phyloP scores from a whole-genome alignment of 306 rosid species.

The Cucurbita moschata region DNA sequence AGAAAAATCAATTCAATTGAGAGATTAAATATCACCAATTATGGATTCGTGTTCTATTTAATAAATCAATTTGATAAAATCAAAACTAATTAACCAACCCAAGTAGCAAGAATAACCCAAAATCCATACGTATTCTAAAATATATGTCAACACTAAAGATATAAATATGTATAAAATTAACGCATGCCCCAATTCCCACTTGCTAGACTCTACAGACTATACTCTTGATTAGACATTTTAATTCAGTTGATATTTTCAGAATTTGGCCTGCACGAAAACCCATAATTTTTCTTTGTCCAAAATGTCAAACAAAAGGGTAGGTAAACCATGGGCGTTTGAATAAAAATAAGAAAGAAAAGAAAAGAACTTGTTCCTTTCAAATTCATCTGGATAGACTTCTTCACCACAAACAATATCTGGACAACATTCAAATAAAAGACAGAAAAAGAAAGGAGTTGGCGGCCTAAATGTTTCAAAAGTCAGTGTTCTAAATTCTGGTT shows the following conservation, averaged over 20 bases:
- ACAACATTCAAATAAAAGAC: not conserved
- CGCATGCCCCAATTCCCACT: not conserved
- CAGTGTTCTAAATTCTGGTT: not conserved
- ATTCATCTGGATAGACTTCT: not conserved
- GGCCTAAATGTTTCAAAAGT: not conserved
- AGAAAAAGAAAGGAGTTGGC: not conserved
- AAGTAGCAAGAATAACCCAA: not conserved
- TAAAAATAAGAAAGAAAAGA: not conserved
- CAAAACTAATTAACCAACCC: not conserved
- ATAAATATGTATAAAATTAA: not conserved
- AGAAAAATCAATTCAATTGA: not conserved
- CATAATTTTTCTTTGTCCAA: not conserved
- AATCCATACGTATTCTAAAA: not conserved
- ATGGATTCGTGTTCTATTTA: too few relatives aligned
- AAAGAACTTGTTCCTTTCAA: not conserved
- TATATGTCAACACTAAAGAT: not conserved
- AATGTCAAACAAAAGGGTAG: not conserved
- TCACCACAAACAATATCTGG: not conserved
- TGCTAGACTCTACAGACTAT: not conserved
- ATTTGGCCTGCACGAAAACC: not conserved
- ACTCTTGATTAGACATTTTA: not conserved
- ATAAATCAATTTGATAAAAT: not conserved
- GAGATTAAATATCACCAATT: not conserved
- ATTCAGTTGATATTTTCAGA: not conserved
- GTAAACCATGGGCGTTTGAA: not conserved